These are phyloP conservation scores for Adansonia gregorii DNA, from an alignment of 441 rosid species.

Conservation along the genomic window DNA sequence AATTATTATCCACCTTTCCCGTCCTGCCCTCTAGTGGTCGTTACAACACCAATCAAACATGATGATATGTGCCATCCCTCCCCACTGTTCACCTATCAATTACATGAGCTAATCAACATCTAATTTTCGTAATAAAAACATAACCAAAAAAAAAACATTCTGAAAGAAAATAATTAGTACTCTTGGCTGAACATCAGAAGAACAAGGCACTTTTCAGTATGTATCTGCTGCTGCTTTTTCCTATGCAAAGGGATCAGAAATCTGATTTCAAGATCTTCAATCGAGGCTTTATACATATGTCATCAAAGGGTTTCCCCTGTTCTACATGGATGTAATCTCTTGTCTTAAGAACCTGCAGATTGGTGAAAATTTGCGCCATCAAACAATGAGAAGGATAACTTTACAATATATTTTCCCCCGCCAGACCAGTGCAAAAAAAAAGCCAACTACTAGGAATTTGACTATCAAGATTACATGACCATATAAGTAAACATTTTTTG, in stretches of 20 bases:
- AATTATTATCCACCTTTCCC: slow-evolving; percentile 33
- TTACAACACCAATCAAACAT: slow-evolving; percentile 30
- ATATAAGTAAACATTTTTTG: not conserved
- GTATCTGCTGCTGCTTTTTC: slow-evolving; percentile 28
- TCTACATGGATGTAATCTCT: slow-evolving; percentile 91
- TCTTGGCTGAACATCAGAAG: slow-evolving; percentile 33
- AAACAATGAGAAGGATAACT: not conserved
- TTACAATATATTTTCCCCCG: not conserved
- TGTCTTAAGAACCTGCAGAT: slow-evolving; percentile 83
- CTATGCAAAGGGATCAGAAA: slow-evolving; percentile 52
- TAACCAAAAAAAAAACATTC: not conserved
- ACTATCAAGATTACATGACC: not conserved
- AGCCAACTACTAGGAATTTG: not conserved
- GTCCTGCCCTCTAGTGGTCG: slow-evolving; percentile 22
- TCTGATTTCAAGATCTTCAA: slow-evolving; percentile 80
- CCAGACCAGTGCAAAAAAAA: not conserved
- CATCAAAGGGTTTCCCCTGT: slow-evolving; percentile 72
- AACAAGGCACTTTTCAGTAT: slow-evolving; percentile 30
- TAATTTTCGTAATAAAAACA: slow-evolving; percentile 9
- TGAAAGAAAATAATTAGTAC: slow-evolving; percentile 27
- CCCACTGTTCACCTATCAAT: slow-evolving; percentile 42
- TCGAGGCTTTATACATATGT: slow-evolving; percentile 68
- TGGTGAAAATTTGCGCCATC: not conserved
- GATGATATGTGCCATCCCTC: slow-evolving; percentile 25
- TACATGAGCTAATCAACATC: slow-evolving; percentile 35